Evolutionary conservation across 2,329 filamentous ascomycete species (phyloP).

Genomic region (Phaeomoniella chlamydospora): DNA sequence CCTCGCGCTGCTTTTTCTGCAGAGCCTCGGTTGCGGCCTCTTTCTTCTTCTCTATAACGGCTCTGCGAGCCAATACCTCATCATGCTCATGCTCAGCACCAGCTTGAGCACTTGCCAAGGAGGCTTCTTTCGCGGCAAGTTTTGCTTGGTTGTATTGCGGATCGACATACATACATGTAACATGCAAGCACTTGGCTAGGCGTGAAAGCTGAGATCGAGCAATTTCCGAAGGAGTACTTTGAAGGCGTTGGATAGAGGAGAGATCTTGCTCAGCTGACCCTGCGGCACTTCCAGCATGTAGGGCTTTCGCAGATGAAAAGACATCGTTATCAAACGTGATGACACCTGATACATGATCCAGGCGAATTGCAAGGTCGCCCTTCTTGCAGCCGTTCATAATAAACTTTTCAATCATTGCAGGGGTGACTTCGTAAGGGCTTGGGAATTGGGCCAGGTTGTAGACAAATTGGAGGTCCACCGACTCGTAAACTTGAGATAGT

Average conservation of each 20-base stretch:
- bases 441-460: constrained; percentile 90
- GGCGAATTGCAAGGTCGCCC: constrained; percentile 88
- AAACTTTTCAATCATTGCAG: constrained; percentile 94
- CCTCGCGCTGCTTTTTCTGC: constrained; percentile 82
- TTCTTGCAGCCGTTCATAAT: constrained; percentile 99
- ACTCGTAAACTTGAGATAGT: constrained; percentile 96
- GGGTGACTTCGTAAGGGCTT: constrained; percentile 84
- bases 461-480: constrained; percentile 86
- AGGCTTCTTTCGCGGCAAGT: constrained; percentile 62
- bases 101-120: constrained; percentile 65
- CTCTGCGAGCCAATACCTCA: constrained; percentile 71
- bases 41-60: constrained; percentile 92
- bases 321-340: constrained; percentile 97
- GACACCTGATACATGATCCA: constrained; percentile 88
- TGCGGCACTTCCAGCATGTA: constrained; percentile 67
- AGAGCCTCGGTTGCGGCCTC: constrained; percentile 82
- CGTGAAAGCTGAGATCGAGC: constrained; percentile 88
- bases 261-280: constrained; percentile 79
- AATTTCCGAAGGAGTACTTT: constrained; percentile 96
- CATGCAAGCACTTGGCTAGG: constrained; percentile 77
- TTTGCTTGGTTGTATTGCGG: constrained; percentile 74
- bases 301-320: constrained; percentile 90
- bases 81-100: constrained; percentile 87
- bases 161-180: constrained; percentile 93
- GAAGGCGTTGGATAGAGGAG: constrained; percentile 79